Conservation (phyloP, 2,329 filamentous ascomycete species). For the Exophiala dermatitidis region DNA sequence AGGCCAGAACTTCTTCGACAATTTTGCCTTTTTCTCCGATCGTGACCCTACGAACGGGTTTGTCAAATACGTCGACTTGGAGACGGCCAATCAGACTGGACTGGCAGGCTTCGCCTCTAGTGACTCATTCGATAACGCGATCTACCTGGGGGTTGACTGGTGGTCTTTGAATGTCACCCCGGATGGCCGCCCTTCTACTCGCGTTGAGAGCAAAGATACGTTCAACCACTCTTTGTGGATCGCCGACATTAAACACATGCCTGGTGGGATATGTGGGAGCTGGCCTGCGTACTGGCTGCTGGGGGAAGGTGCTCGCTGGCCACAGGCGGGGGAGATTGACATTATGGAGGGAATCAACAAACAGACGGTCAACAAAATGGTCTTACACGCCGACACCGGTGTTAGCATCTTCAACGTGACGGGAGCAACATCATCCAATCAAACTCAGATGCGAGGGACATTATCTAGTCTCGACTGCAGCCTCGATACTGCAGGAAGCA, state of each 20-base stretch:
- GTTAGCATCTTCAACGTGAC: conserved; percentile 38
- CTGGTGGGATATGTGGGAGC: conserved; percentile 41
- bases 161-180: conserved; percentile 28
- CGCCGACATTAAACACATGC: conserved; percentile 43
- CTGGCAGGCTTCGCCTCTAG: conserved; percentile 29
- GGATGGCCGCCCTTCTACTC: conserved; percentile 37
- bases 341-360: conserved; percentile 48
- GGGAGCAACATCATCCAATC: conserved; percentile 30
- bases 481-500: conserved; percentile 28
- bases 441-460: background rate
- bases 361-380: conserved; percentile 38
- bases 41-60: conserved; percentile 45
- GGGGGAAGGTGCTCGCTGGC: conserved; percentile 33
- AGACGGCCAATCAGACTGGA: conserved; percentile 32
- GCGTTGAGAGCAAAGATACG: conserved; percentile 38
- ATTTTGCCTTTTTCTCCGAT: conserved; percentile 43
- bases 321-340: conserved; percentile 43
- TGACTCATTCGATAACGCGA: conserved; percentile 22
- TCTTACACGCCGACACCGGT: conserved; percentile 41
- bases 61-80: conserved; percentile 42
- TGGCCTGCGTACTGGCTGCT: conserved; percentile 47
- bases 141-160: conserved; percentile 43
- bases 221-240: conserved; percentile 42
- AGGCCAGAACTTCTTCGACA: conserved; percentile 42
- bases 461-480: conserved; percentile 30